Conservation (phyloP, 192 early-diverging fungal species). For the Coemansia sp. region DNA sequence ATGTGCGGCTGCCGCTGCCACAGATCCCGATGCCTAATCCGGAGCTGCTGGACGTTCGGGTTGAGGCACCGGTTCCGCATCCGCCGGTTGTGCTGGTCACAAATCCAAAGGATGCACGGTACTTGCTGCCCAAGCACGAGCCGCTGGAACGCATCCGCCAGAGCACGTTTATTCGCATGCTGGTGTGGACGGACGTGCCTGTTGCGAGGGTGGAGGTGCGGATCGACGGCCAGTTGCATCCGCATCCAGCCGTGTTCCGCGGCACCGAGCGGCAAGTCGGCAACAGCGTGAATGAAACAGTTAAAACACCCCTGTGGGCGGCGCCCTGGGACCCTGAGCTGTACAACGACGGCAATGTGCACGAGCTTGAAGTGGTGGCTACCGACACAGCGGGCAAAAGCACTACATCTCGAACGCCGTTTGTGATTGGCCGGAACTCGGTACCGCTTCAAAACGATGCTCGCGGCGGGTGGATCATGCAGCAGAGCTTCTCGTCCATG, state of each 20-base stretch:
- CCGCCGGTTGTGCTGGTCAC: conserved; percentile 81
- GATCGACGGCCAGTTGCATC: conserved; percentile 57
- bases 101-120: conserved; percentile 85
- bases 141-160: conserved; percentile 62
- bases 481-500: conserved; percentile 56
- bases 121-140: conserved; percentile 67
- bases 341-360: conserved; percentile 68
- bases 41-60: conserved; percentile 18
- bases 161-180: conserved; percentile 73
- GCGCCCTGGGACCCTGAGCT: conserved; percentile 66
- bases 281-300: conserved; percentile 19
- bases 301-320: conserved; percentile 70
- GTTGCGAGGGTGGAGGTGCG: conserved; percentile 41
- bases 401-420: conserved; percentile 56
- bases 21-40: conserved; percentile 59
- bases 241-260: conserved; percentile 49
- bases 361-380: conserved; percentile 64
- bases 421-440: conserved; percentile 66
- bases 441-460: conserved; percentile 60
- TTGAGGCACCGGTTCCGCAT: conserved; percentile 45
- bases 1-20: conserved; percentile 65
- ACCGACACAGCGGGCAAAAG: conserved; percentile 57
- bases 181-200: conserved; percentile 66
- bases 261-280: conserved; percentile 44
- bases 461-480: conserved; percentile 73